Evolutionary conservation across 106 monocot genomes (phyloP).

Genomic region (Vanilla planifolia): DNA sequence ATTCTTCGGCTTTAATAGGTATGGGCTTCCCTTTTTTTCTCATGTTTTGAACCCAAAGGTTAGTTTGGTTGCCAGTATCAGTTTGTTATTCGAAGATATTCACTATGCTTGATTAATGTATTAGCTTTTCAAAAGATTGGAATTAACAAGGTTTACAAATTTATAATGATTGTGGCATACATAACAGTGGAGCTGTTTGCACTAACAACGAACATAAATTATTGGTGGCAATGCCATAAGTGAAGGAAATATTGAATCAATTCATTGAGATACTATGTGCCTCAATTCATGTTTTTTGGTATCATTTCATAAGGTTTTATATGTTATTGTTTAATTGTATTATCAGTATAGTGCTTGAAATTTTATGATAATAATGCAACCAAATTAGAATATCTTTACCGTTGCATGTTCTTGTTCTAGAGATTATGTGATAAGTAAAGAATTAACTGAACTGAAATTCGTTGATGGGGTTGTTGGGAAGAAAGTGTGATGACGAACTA

Average conservation of each 20-base stretch:
- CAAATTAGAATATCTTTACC: neutral
- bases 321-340: neutral
- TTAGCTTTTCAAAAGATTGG: neutral
- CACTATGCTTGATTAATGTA: neutral
- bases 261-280: neutral
- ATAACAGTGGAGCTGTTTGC: neutral
- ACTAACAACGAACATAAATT: neutral
- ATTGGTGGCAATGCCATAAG: neutral
- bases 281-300: neutral
- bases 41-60: neutral
- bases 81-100: neutral
- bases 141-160: neutral
- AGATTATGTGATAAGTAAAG: too few relatives aligned
- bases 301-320: neutral
- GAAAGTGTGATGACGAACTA: too few relatives aligned
- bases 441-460: too few relatives aligned
- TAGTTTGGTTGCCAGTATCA: neutral
- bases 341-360: too few relatives aligned
- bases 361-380: neutral
- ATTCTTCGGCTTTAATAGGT: constrained; percentile 7
- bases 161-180: neutral
- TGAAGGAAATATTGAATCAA: neutral
- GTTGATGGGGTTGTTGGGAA: too few relatives aligned
- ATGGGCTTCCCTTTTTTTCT: constrained; percentile 2
- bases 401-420: too few relatives aligned